Conservation (phyloP, 352 stramenopile genomes). For the Peronospora destructor region DNA sequence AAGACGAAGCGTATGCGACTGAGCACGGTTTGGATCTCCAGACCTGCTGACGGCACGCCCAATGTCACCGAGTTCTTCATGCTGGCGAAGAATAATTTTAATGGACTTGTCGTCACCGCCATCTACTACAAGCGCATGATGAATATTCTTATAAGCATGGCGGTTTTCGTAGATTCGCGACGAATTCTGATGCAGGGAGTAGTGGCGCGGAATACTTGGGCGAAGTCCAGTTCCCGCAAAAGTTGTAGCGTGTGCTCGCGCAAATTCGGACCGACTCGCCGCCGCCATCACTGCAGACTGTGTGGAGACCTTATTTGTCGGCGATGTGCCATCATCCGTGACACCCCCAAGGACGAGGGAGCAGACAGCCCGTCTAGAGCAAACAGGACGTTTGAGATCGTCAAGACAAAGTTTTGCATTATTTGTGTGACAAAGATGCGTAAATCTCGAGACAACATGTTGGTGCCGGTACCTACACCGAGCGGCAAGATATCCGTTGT, state of each 20-base stretch:
- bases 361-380: background rate
- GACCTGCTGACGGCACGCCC: constrained; percentile 21
- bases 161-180: constrained; percentile 48
- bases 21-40: constrained; percentile 46
- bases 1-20: constrained; percentile 54
- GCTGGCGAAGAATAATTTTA: constrained; percentile 53
- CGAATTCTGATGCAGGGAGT: constrained; percentile 55
- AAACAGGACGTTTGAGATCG: constrained; percentile 44
- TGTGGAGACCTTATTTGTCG: constrained; percentile 75
- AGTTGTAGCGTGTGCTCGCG: constrained; percentile 59
- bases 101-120: constrained; percentile 29
- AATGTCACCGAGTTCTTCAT: constrained; percentile 59
- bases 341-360: constrained; percentile 33
- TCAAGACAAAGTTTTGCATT: constrained; percentile 68
- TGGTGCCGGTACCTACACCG: constrained; percentile 18
- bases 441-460: constrained; percentile 18
- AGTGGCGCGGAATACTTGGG: constrained; percentile 38
- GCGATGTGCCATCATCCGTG: constrained; percentile 54
- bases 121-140: constrained; percentile 54
- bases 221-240: constrained; percentile 37
- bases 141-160: constrained; percentile 53
- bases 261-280: constrained; percentile 51
- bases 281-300: constrained; percentile 70
- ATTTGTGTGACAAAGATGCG: constrained; percentile 59
- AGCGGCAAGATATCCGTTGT: constrained; percentile 24